Evolutionary conservation across 441 rosid genomes (phyloP), one percentile per base, ranked within the genome.

Genomic region (Theobroma grandiflorum): DNA sequence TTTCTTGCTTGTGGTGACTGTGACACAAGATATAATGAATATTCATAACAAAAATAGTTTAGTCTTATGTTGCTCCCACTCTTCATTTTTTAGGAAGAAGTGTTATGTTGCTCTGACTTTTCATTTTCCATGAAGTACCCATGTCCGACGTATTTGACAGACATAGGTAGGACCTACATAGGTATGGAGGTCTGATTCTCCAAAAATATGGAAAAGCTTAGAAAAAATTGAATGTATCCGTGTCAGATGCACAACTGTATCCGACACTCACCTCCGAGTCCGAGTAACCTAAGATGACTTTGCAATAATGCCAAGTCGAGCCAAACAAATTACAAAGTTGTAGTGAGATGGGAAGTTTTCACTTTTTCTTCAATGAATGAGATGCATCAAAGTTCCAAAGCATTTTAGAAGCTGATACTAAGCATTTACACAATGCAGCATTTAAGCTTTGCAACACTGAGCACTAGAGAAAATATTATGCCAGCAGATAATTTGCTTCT

Each of bases 401-500:
- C 31, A 71, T 38, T 71, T 31, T 50, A 71, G 45, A 52, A 50
- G 45, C 57, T 40, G 75, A 71, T 50, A 33, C 43, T 50, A 71
- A 50, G 45, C 62, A 10, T 26, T 26, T 26, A 26, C 31, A 26
- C 31, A 26, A 26, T 26, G 31, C 31, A 26, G 31, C 1, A 26
- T 26, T 1, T 26, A 26, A 26, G 31, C 31, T 26, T 26, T 26
- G 31, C 67, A 14, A 15, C 20, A 37, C 5, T 3, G 9, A 45
- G 45, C 33, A 72, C 18, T 72, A 20, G 49, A 37, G 49, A 37
- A 53, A 55, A 55, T 38, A 49, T 73, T 55, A 20, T 65, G 43
- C 14, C 35, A 14, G 35, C 68, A 14, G 20, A 58, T 38, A n/a
- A 66, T 50, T 74, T 59, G 40, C 59, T 79, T 38, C 52, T 80